Conservation (phyloP, 169 alveolate genomes). For the Amoebophrya sp. region DNA sequence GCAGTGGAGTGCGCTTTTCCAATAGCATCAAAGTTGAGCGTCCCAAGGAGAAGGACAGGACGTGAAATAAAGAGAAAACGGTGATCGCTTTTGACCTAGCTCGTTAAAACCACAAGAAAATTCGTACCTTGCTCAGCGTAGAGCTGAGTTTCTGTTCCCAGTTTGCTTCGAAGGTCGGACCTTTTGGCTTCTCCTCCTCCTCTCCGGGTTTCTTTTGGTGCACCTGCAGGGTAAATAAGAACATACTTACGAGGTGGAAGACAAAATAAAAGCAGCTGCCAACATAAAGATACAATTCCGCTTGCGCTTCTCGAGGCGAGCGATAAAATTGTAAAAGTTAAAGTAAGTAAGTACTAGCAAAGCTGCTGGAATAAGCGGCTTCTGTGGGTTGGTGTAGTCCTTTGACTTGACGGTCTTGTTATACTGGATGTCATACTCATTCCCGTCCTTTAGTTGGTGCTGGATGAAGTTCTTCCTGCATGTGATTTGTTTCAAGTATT, state of each 20-base stretch:
- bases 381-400: neutral
- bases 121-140: neutral
- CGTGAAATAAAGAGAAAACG: no score
- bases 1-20: no score
- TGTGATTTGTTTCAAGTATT: neutral
- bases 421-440: neutral
- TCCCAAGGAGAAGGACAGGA: no score
- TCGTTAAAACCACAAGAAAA: no score
- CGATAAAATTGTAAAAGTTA: no score
- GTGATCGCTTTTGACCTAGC: no score
- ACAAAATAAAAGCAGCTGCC: no score
- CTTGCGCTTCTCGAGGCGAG: no score
- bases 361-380: neutral
- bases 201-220: neutral
- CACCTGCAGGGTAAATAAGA: neutral
- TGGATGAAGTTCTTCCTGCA: neutral
- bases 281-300: no score
- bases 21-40: no score
- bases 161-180: neutral
- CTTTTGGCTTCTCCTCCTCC: constrained; percentile 6
- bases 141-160: neutral
- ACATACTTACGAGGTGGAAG: neutral
- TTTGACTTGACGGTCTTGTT: no score
- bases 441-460: neutral
- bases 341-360: neutral